Evolutionary conservation across 1,284 basidiomycete species (phyloP), one percentile per base, ranked within the genome.

Genomic region (Moesziomyces sp.): DNA sequence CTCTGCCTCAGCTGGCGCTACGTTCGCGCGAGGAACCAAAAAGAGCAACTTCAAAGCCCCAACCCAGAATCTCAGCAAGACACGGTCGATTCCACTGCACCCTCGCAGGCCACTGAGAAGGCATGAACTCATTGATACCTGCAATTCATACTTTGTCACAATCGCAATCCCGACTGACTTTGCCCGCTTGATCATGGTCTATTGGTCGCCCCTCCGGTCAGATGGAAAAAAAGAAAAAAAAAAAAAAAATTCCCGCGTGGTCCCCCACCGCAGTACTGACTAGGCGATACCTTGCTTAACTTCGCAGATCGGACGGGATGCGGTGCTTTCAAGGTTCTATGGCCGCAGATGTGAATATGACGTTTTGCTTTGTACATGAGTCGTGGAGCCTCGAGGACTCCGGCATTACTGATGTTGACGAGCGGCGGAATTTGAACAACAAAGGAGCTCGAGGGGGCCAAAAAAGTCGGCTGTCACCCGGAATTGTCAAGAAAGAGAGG

Each of bases 191-290:
- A 11, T 33, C 30, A 33, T 13, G 30, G 13, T 13, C 30, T 10
- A 33, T 13, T 33, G 11, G 1, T 6, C 13, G 30, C 3, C 30
- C 30, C 10, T 33, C 10, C 10, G 2, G 8, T 3, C 4, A 13
- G 3, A 10, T 33, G 30, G 13, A 13, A 11, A 33, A 33, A 33
- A 33, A 13, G 30, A 33, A 33, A 33, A 33, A 33, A 33, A 33
- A 33, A 55, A 46, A 56, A 73, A 90, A 89, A 89, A 90, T 90
- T 90, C 89, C 89, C 89, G 87, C 87, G 89, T 90, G 90, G 90
- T 90, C 90, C 90, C 89, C 90, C 89, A 90, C 89, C 89, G 87
- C 90, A 89, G 89, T 91, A 91, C 90, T 90, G 89, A 90, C 89
- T 90, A 85, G 88, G 89, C 89, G 88, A 89, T 88, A 90, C 89